Evolutionary conservation across 257 asterid species (phyloP), one percentile per base, ranked within the genome.

Genomic region (Henckelia pumila): DNA sequence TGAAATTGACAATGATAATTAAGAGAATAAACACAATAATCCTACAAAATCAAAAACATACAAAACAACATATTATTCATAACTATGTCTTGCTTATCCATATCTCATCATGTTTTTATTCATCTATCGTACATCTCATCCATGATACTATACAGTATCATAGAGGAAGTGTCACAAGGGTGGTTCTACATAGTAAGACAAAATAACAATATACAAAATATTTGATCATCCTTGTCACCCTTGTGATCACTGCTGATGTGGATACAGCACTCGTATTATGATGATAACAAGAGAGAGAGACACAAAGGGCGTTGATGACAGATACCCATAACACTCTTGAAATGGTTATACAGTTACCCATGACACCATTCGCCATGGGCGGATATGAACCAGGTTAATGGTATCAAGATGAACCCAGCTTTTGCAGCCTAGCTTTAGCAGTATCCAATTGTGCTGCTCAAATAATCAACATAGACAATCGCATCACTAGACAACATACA

Each of bases 391-490:
- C 1, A 9, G 61, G n/a, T 32, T 33, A 25, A 35, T 7, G 44
- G 60, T 37, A 47, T 75, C 79, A 81, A 56, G 78, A 73, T 22
- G 76, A 80, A 73, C 73, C 70, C 78, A 72, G 64, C 75, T 73
- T 76, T 58, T 80, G 88, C 64, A 89, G 69, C 82, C 73, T 88
- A 67, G 82, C 85, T 76, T 82, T 86, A 57, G 81, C 83, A 23
- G 69, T 55, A 52, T 86, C 91, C 81, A 92, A 70, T 83, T 79
- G 82, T 78, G 84, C 98, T 92, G 91, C 68, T 50, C 73, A 70
- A 73, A 53, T 7, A 61, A 67, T 64, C 37, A 68, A 64, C 66
- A 40, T 32, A 29, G 64, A 44, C 0, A 50, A 25, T 71, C 29
- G 57, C 24, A 29, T 26, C n/a, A 63, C 66, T 40, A 30, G 7